These are phyloP conservation scores for Paraconiothyrium sp. DNA, from an alignment of 2,329 filamentous ascomycete species.

Conservation along the genomic window DNA sequence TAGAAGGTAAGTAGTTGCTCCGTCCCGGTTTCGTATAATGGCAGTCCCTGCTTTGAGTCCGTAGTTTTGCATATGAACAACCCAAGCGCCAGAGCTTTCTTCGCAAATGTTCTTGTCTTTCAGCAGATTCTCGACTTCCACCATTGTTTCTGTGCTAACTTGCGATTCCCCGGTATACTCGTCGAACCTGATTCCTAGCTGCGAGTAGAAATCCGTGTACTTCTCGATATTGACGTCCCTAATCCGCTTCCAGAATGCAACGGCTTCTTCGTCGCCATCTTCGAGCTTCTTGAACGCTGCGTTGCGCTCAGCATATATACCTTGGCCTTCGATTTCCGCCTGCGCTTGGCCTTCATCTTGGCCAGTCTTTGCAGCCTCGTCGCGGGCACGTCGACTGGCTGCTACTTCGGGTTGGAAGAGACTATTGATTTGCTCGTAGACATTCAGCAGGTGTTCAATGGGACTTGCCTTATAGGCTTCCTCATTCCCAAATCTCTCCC, in stretches of 20 bases:
- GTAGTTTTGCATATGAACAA: conserved; percentile 77
- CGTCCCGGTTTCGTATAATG: conserved; percentile 76
- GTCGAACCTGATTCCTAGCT: conserved; percentile 76
- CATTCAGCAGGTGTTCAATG: conserved; percentile 75
- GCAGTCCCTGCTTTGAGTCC: conserved; percentile 76
- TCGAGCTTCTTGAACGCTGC: conserved; percentile 76
- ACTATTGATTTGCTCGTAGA: conserved; percentile 73
- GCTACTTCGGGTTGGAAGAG: conserved; percentile 67
- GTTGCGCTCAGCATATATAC: conserved; percentile 45
- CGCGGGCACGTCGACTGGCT: conserved; percentile 64
- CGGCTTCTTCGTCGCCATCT: conserved; percentile 69
- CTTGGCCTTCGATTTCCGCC: conserved; percentile 40
- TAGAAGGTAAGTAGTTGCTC: conserved; percentile 80
- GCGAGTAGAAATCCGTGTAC: conserved; percentile 74
- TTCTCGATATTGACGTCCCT: conserved; percentile 72
- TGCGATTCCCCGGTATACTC: conserved; percentile 78
- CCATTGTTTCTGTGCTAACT: conserved; percentile 73
- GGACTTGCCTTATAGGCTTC: conserved; percentile 70
- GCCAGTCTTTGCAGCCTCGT: conserved; percentile 61
- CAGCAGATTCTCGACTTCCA: conserved; percentile 68
- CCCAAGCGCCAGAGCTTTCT: conserved; percentile 75
- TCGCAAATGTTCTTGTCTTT: conserved; percentile 71
- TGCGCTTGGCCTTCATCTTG: conserved; percentile 51
- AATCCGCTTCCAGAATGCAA: conserved; percentile 72
- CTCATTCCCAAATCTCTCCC: conserved; percentile 72